Evolutionary conservation across 1,139 yeast species (phyloP).

Genomic region (Diutina neorugosa): DNA sequence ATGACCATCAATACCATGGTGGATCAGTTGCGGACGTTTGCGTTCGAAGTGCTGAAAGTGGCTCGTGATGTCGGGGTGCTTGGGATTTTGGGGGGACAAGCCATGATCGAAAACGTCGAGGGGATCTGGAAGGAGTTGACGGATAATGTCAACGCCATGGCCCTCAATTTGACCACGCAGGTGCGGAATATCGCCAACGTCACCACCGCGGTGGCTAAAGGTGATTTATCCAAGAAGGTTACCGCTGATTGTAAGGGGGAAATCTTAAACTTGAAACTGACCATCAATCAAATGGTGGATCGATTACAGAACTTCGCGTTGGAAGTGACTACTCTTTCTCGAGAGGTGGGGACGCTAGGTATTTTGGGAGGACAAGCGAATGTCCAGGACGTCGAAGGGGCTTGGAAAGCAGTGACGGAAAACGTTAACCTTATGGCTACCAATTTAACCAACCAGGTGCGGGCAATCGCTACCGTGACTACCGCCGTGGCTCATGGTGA

Average conservation of each 20-base stretch:
- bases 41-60: conserved; percentile 78
- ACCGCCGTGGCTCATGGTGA: conserved; percentile 92
- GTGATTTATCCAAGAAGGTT: conserved; percentile 75
- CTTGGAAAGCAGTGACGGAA: conserved; percentile 87
- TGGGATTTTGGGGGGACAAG: conserved; percentile 82
- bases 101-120: conserved; percentile 70
- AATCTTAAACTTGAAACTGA: conserved; percentile 65
- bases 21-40: conserved; percentile 78
- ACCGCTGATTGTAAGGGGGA: conserved; percentile 88
- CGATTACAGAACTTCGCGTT: conserved; percentile 80
- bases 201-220: conserved; percentile 87
- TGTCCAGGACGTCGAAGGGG: conserved; percentile 87
- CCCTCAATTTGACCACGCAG: conserved; percentile 73
- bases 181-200: conserved; percentile 86
- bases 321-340: conserved; percentile 76
- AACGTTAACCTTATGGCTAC: conserved; percentile 87
- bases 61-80: conserved; percentile 87
- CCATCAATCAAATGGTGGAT: conserved; percentile 78
- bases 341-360: conserved; percentile 86
- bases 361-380: conserved; percentile 86
- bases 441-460: conserved; percentile 76
- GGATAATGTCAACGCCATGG: conserved; percentile 87
- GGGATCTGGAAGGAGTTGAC: conserved; percentile 88
- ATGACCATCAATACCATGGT: conserved; percentile 80
- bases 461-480: conserved; percentile 83